These are phyloP conservation scores for Xylaria telfairii DNA, from an alignment of 495 filamentous ascomycete genomes.

Conservation along the genomic window DNA sequence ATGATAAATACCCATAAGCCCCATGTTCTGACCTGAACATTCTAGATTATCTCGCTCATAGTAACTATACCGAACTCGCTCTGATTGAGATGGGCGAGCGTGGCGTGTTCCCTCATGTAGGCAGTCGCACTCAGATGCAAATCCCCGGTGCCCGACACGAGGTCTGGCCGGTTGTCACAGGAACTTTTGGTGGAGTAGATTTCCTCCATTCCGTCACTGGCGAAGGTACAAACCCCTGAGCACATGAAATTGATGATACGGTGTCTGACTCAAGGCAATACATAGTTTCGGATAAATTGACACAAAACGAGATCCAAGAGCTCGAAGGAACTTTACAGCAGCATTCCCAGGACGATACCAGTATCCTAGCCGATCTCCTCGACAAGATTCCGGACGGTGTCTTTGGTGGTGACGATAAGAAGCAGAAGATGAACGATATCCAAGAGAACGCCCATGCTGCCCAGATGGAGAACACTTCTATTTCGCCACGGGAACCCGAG, in stretches of 20 bases:
- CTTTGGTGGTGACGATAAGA: slow-evolving; percentile 72
- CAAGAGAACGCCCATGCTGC: slow-evolving; percentile 70
- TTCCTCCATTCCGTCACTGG: slow-evolving; percentile 86
- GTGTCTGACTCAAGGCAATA: background rate
- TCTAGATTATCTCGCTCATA: slow-evolving; percentile 84
- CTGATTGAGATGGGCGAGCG: slow-evolving; percentile 83
- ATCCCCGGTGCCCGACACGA: slow-evolving; percentile 66
- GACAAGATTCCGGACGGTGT: slow-evolving; percentile 78
- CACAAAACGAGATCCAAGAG: slow-evolving; percentile 82
- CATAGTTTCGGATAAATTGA: slow-evolving; percentile 79
- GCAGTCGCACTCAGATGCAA: slow-evolving; percentile 67
- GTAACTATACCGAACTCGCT: slow-evolving; percentile 86
- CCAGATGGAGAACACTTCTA: slow-evolving; percentile 66
- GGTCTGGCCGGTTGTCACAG: slow-evolving; percentile 83
- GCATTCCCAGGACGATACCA: slow-evolving; percentile 61
- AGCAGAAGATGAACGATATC: slow-evolving; percentile 68
- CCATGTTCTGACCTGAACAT: slow-evolving; percentile 17
- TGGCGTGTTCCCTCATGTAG: slow-evolving; percentile 84
- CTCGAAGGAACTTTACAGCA: slow-evolving; percentile 77
- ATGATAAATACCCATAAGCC: background rate
- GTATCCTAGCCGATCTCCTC: slow-evolving; percentile 75
- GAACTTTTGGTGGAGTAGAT: slow-evolving; percentile 91
- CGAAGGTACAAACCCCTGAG: slow-evolving; percentile 54
- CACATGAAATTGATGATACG: background rate
- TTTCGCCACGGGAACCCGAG: slow-evolving; percentile 77